Percentiles rank a stretch among this genome's conserved stretches.
phyloP scores from a whole-genome alignment of 2,329 filamentous ascomycete genomes.

The Fusarium albidum region DNA sequence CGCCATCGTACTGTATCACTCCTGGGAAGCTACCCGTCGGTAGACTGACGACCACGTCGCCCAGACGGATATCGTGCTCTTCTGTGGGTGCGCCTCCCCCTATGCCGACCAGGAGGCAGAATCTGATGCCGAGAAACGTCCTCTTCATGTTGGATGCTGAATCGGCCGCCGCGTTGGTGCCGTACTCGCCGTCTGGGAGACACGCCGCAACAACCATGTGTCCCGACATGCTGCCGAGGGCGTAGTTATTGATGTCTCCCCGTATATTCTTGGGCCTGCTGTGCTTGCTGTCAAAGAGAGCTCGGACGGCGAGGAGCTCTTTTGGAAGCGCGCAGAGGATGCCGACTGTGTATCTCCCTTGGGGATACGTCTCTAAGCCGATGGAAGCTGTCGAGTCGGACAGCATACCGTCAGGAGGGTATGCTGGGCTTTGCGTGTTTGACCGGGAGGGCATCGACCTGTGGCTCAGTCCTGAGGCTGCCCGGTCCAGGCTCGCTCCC shows the following conservation, averaged over 20 bases:
- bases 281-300: slow-evolving; percentile 20
- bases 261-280: neutral
- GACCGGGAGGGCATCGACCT: neutral
- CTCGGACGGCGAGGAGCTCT: slow-evolving; percentile 15
- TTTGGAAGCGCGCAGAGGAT: slow-evolving; percentile 19
- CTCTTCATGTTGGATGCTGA: slow-evolving; percentile 19
- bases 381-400: neutral
- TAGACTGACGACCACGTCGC: slow-evolving; percentile 27
- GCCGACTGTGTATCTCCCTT: slow-evolving; percentile 8
- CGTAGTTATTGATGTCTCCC: slow-evolving; percentile 19
- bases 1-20: slow-evolving; percentile 27
- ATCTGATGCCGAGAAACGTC: slow-evolving; percentile 8
- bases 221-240: slow-evolving; percentile 12
- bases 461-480: neutral
- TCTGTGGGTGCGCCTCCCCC: neutral
- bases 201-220: slow-evolving; percentile 27
- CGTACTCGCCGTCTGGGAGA: slow-evolving; percentile 24
- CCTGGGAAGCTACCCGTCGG: neutral
- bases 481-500: no score
- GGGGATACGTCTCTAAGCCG: neutral
- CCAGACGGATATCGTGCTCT: slow-evolving; percentile 18
- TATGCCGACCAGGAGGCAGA: slow-evolving; percentile 16
- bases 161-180: slow-evolving; percentile 16
- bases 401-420: neutral
- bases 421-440: neutral